These are phyloP conservation scores for Funneliformis caledonium DNA, from an alignment of 371 early-diverging fungal species.

Conservation along the genomic window DNA sequence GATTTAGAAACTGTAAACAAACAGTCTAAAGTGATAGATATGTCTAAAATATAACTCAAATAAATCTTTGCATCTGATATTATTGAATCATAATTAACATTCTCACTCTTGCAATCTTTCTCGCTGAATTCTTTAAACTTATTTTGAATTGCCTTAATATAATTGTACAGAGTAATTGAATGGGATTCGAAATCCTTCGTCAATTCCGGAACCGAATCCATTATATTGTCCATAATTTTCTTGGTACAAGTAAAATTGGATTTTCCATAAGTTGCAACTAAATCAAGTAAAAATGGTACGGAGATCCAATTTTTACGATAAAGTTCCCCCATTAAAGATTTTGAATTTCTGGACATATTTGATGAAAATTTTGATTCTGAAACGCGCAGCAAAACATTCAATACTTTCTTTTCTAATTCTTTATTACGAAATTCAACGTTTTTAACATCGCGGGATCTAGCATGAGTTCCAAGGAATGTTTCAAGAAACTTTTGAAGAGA, in stretches of 20 bases:
- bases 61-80: background rate
- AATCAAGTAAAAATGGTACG: constrained; percentile 49
- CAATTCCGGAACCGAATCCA: constrained; percentile 43
- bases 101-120: background rate
- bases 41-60: constrained; percentile 33
- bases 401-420: constrained; percentile 39
- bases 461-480: constrained; percentile 41
- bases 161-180: constrained; percentile 46
- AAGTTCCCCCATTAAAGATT: constrained; percentile 8
- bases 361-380: background rate
- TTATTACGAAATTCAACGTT: background rate
- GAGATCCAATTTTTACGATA: constrained; percentile 39
- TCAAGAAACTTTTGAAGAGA: constrained; percentile 42
- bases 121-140: constrained; percentile 38
- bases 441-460: constrained; percentile 8
- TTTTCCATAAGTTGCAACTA: constrained; percentile 52
- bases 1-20: constrained; percentile 41
- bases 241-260: constrained; percentile 50
- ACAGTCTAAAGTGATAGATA: constrained; percentile 41
- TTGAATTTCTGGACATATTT: background rate
- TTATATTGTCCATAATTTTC: constrained; percentile 45
- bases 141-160: constrained; percentile 48
- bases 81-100: background rate
- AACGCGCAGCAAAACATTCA: constrained; percentile 42
- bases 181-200: constrained; percentile 44